A percentile compares a stretch with the other conserved stretches of the same genome.
These are phyloP conservation scores for Epichloe amarillans DNA, from an alignment of 2,329 filamentous ascomycete species.

Conservation along the genomic window DNA sequence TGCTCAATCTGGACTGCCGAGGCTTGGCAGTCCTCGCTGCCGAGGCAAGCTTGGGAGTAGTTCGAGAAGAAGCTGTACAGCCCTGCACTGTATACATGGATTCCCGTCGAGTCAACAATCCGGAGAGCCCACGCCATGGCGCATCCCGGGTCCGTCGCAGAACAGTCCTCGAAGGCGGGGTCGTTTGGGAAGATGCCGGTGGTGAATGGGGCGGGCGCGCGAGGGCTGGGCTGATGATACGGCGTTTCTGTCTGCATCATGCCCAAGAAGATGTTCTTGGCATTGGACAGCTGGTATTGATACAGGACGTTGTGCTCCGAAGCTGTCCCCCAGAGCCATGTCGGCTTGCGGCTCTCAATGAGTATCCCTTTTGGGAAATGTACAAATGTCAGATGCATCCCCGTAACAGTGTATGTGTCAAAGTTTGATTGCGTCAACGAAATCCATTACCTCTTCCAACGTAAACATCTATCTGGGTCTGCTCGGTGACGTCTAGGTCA, in stretches of 20 bases:
- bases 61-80: neutral
- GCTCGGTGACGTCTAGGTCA: neutral
- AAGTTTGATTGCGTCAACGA: no score
- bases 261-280: slow-evolving; percentile 39
- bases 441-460: slow-evolving; percentile 17
- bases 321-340: slow-evolving; percentile 13
- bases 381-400: neutral
- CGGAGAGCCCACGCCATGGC: neutral
- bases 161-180: neutral
- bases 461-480: slow-evolving; percentile 20
- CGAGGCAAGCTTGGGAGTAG: neutral
- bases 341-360: slow-evolving; percentile 16
- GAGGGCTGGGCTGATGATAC: slow-evolving; percentile 15
- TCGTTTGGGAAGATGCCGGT: neutral
- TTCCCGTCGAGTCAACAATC: neutral
- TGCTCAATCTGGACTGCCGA: neutral
- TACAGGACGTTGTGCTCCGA: slow-evolving; percentile 38
- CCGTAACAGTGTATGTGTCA: no score
- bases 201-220: slow-evolving; percentile 11
- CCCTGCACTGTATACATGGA: neutral
- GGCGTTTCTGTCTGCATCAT: slow-evolving; percentile 54
- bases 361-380: slow-evolving; percentile 7
- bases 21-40: neutral
- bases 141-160: neutral
- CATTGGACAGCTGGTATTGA: slow-evolving; percentile 32